These are phyloP conservation scores for Alternaria arborescens DNA, from an alignment of 2,329 filamentous ascomycete genomes.

Conservation along the genomic window DNA sequence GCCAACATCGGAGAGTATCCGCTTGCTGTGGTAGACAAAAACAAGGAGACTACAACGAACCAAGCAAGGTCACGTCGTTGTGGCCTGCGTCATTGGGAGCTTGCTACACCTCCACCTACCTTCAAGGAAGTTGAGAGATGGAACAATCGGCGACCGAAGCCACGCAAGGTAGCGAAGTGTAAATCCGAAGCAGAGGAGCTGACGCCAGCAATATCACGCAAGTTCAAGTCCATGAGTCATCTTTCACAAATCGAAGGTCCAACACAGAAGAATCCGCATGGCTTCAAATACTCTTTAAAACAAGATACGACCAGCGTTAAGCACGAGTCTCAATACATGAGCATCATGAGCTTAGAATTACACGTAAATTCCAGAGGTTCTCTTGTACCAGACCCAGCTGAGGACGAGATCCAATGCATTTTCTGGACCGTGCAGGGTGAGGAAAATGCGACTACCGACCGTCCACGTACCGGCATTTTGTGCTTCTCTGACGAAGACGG, in stretches of 20 bases:
- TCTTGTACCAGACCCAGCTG: constrained; percentile 85
- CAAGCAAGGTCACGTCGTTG: constrained; percentile 65
- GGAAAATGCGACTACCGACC: constrained; percentile 65
- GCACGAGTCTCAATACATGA: constrained; percentile 93
- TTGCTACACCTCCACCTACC: constrained; percentile 74
- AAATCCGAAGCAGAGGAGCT: constrained; percentile 11
- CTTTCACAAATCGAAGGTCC: constrained; percentile 89
- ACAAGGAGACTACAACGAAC: constrained; percentile 61
- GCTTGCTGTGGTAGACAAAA: constrained; percentile 59
- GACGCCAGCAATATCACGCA: constrained; percentile 21
- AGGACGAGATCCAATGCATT: constrained; percentile 86
- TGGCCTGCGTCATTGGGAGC: constrained; percentile 77
- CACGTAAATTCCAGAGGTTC: constrained; percentile 87
- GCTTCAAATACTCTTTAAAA: constrained; percentile 86
- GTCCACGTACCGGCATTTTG: constrained; percentile 73
- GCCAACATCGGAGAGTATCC: constrained; percentile 65
- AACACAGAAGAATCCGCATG: constrained; percentile 81
- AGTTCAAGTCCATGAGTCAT: constrained; percentile 31
- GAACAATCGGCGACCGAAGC: constrained; percentile 58
- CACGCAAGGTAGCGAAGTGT: constrained; percentile 18
- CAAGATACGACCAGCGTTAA: constrained; percentile 77
- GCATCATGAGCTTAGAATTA: constrained; percentile 90
- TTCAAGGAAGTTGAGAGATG: constrained; percentile 74
- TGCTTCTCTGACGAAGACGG: constrained; percentile 71
- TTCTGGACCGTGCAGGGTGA: constrained; percentile 91